Base-by-base conservation (phyloP, 805 yeast genomes). In the Vanderwaltozyma yarrowii region DNA sequence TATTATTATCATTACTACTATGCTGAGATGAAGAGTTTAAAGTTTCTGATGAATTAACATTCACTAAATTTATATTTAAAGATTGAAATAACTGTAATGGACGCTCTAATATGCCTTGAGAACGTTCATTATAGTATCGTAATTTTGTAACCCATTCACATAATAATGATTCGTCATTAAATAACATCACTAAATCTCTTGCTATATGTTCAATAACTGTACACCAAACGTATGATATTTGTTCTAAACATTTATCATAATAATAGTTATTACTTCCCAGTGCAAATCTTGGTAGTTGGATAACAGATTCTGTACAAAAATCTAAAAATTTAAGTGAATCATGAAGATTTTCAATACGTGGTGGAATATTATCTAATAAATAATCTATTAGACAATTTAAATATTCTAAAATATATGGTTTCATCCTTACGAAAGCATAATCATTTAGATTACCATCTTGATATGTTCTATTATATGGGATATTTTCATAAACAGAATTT, bases 351-450 rank as follows among this genome's bases (percentile, higher is more conserved):
- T 47, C 50, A 29, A 45, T 40, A 30, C 50, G 47, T 38, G 61
- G 61, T 16, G 63, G 63, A 29, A 58, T 54, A 41, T 49, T 53
- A 38, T 52, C 51, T 33, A 58, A 44, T 14, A 56, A 41, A 25
- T 51, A 59, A 38, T 60, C 65, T 18, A 56, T 52, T 18, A 56
- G 41, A 37, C 61, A 57, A 45, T 60, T 55, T 31, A 59, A 44
- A 40, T 58, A 57, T 31, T 60, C 62, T 32, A 58, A 32, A 13
- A 58, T 50, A 14, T 32, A 38, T 5, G 58, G 48, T 32, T 58
- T 60, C 44, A 60, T 45, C 32, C 63, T 50, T 20, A 54, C 57
- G 45, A 60, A 59, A n/a, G 63, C 54, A 42, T 60, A 60, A 36
- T 59, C 65, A 41, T 58, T 56, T 25, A 53, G 35, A 5, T 23